Base-by-base conservation (phyloP, 2,329 filamentous ascomycete species). In the Meredithiella fracta region DNA sequence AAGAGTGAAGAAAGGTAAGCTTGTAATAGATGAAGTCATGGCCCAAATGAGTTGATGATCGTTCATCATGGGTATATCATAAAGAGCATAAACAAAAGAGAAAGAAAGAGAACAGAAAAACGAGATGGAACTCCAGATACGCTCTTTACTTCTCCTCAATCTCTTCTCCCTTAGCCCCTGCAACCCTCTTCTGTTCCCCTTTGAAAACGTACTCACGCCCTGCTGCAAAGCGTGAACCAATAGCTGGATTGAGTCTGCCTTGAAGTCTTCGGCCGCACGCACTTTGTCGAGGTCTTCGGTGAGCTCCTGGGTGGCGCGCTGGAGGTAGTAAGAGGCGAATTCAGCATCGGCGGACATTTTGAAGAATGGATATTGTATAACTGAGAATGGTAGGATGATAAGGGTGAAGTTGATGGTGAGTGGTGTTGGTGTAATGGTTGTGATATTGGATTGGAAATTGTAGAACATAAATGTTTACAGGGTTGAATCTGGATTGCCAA, bases 221-320 rank as follows among this genome's bases (percentile, higher is more conserved):
- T 88, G 83, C 68, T 79, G 77, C 61, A 89, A 66, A 2, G 83
- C 82, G 62, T 77, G 72, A 34, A 89, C 74, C 44, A 89, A 73
- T 64, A 86, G 75, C 3, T 74, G 72, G 29, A 87, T 73, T 2
- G 77, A 77, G 53, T 80, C 79, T 58, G 71, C 71, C 64, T 79
- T 81, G 69, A 88, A 90, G 67, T 89, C 85, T 62, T 80, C 77
- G 8, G 85, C 82, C 6, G 63, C 67, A 60, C 85, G 78, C 59
- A 88, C 72, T 66, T 80, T 79, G 68, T 86, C 80, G 38, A 90
- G 73, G 65, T 89, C 85, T 61, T 87, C 82, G 11, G 81, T 79
- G 56, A 90, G 80, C 65, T 89, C 85, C 53, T 73, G 71, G 0
- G 85, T 86, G 4, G 80, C 72, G 58, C 78, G 79, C 62, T 83